phyloP scores from a whole-genome alignment of 2,329 filamentous ascomycete genomes.

The Colletotrichum sp. region DNA sequence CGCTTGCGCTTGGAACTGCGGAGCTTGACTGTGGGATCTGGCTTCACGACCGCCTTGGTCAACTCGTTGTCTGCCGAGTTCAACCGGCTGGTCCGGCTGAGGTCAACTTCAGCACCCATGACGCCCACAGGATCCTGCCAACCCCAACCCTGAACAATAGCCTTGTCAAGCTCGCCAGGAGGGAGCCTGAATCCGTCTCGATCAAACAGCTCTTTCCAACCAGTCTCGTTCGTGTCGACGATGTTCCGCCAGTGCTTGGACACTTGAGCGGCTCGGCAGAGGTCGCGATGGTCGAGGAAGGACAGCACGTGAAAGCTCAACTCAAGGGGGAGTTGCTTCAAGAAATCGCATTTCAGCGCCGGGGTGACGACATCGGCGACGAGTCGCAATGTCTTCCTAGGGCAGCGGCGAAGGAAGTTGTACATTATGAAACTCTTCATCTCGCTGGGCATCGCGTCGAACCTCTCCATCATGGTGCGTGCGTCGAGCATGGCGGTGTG shows the following conservation, averaged over 20 bases:
- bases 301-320: constrained; percentile 86
- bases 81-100: constrained; percentile 65
- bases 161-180: constrained; percentile 81
- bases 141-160: constrained; percentile 92
- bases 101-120: constrained; percentile 80
- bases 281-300: constrained; percentile 83
- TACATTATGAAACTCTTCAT: constrained; percentile 98
- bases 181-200: constrained; percentile 81
- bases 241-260: constrained; percentile 93
- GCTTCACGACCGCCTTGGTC: constrained; percentile 42
- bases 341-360: constrained; percentile 91
- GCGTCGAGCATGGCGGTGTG: constrained; percentile 72
- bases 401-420: constrained; percentile 86
- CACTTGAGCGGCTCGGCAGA: constrained; percentile 90
- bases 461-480: constrained; percentile 85
- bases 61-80: constrained; percentile 60
- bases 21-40: constrained; percentile 47
- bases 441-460: constrained; percentile 87
- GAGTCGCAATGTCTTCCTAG: constrained; percentile 86
- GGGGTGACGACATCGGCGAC: constrained; percentile 93
- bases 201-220: constrained; percentile 94
- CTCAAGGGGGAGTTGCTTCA: constrained; percentile 83
- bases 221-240: constrained; percentile 90
- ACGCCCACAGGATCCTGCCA: constrained; percentile 87
- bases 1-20: constrained; percentile 64